phyloP scores from a whole-genome alignment of 2,329 filamentous ascomycete species.

The Coniochaeta pulveracea region DNA sequence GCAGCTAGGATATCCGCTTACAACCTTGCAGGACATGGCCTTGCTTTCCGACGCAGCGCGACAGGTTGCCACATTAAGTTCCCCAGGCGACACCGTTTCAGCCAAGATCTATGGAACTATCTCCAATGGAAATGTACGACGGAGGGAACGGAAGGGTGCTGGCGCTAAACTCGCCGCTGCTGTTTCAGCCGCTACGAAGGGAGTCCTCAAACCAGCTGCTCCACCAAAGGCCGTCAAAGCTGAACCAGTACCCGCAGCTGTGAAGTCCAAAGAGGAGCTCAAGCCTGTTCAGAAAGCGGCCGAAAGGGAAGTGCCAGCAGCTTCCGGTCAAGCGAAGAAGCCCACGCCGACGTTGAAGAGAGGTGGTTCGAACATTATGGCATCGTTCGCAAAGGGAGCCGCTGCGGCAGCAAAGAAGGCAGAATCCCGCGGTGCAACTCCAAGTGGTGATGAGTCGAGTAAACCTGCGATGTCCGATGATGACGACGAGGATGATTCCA shows the following conservation, averaged over 20 bases:
- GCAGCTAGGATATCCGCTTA: slow-evolving; percentile 3
- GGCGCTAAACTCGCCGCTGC: slow-evolving; percentile 16
- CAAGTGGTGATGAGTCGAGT: slow-evolving; percentile 31
- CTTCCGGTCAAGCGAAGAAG: slow-evolving; percentile 28
- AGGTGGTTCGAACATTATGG: slow-evolving; percentile 54
- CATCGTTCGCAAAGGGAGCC: slow-evolving; percentile 61
- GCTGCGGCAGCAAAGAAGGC: slow-evolving; percentile 38
- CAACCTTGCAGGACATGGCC: slow-evolving; percentile 42
- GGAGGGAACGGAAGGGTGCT: slow-evolving; percentile 30
- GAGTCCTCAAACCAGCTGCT: slow-evolving; percentile 14
- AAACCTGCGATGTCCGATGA: slow-evolving; percentile 41
- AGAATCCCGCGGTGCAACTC: slow-evolving; percentile 22
- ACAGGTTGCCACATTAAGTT: slow-evolving; percentile 44
- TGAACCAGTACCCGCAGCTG: too few relatives aligned
- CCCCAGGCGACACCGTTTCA: slow-evolving; percentile 47
- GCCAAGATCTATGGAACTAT: slow-evolving; percentile 63
- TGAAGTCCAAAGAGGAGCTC: slow-evolving; percentile 21
- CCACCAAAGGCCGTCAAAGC: slow-evolving; percentile 13
- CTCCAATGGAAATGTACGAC: slow-evolving; percentile 55
- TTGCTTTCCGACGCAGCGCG: slow-evolving; percentile 58
- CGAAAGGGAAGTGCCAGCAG: slow-evolving; percentile 18
- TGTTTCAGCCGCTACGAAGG: slow-evolving; percentile 12
- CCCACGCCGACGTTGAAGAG: slow-evolving; percentile 36
- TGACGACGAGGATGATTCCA: slow-evolving; percentile 42
- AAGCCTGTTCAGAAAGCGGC: slow-evolving; percentile 25